A percentile compares a stretch with the other conserved stretches of the same genome.
Conservation (phyloP, 2,329 filamentous ascomycete species). For the Hypoxylon sp. region DNA sequence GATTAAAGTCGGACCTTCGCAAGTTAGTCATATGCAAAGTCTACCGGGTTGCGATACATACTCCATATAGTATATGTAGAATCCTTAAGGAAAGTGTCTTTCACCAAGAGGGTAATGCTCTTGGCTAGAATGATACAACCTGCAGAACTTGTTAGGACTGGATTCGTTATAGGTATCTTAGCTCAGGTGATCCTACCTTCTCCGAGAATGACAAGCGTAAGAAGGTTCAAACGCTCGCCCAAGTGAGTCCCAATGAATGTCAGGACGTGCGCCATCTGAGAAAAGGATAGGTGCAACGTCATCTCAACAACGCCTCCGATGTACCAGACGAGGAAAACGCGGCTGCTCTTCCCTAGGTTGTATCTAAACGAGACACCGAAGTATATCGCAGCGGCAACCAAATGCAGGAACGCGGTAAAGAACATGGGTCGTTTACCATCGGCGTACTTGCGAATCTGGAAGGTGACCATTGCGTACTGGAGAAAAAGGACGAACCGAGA, state of each 20-base stretch:
- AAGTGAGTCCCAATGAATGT: slow-evolving; percentile 75
- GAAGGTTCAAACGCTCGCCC: slow-evolving; percentile 73
- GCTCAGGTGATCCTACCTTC: slow-evolving; percentile 61
- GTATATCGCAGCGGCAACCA: slow-evolving; percentile 58
- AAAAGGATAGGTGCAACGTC: slow-evolving; percentile 65
- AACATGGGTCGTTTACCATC: slow-evolving; percentile 56
- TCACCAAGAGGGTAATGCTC: slow-evolving; percentile 66
- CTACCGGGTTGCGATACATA: slow-evolving; percentile 21
- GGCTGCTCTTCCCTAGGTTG: slow-evolving; percentile 52
- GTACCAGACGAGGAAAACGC: slow-evolving; percentile 65
- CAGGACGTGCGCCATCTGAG: slow-evolving; percentile 68
- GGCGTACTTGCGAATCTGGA: slow-evolving; percentile 60
- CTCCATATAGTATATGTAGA: slow-evolving; percentile 46
- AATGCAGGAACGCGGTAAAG: slow-evolving; percentile 57
- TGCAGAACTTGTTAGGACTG: slow-evolving; percentile 27
- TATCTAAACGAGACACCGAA: slow-evolving; percentile 61
- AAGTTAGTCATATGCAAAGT: slow-evolving; percentile 30
- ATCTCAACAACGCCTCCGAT: slow-evolving; percentile 68
- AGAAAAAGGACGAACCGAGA: slow-evolving; percentile 68
- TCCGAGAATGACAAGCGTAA: slow-evolving; percentile 77
- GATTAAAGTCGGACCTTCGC: slow-evolving; percentile 57
- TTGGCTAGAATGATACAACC: slow-evolving; percentile 70
- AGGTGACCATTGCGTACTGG: slow-evolving; percentile 67
- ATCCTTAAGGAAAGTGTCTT: slow-evolving; percentile 61
- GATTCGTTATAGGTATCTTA: neutral